phyloP scores from a whole-genome alignment of 1,284 basidiomycete species.

The Sporisorium exsertum region DNA sequence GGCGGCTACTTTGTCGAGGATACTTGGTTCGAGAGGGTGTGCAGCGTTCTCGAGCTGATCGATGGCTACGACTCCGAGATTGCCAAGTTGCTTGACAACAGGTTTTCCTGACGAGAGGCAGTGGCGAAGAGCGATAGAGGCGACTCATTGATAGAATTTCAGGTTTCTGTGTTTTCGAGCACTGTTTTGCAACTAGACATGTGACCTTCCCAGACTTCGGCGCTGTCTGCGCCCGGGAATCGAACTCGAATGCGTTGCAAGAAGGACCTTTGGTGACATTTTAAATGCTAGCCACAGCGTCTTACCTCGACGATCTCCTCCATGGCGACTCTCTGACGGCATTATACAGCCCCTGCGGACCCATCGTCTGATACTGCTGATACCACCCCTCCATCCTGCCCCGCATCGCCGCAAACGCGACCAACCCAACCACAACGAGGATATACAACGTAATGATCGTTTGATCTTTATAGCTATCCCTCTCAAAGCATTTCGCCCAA shows the following conservation, averaged over 20 bases:
- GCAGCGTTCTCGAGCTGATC: slow-evolving; percentile 15
- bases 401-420: slow-evolving; percentile 29
- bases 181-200: background rate
- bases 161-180: background rate
- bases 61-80: slow-evolving; percentile 25
- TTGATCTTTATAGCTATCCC: slow-evolving; percentile 65
- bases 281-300: background rate
- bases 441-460: slow-evolving; percentile 64
- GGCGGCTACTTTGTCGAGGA: slow-evolving; percentile 34
- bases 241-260: slow-evolving; percentile 1
- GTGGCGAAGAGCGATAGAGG: background rate
- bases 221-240: background rate
- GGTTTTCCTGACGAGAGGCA: slow-evolving; percentile 5
- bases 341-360: slow-evolving; percentile 25
- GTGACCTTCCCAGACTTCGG: background rate
- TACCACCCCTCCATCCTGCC: slow-evolving; percentile 29
- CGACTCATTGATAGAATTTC: background rate
- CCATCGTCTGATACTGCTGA: slow-evolving; percentile 20
- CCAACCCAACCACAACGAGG: slow-evolving; percentile 44
- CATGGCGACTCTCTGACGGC: slow-evolving; percentile 38
- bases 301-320: slow-evolving; percentile 10
- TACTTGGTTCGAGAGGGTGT: slow-evolving; percentile 25
- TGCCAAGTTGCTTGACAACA: slow-evolving; percentile 17
- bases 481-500: slow-evolving; percentile 68
- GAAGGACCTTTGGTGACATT: background rate